phyloP scores from a whole-genome alignment of 371 early-diverging fungal genomes.

The Mortierella sp. region DNA sequence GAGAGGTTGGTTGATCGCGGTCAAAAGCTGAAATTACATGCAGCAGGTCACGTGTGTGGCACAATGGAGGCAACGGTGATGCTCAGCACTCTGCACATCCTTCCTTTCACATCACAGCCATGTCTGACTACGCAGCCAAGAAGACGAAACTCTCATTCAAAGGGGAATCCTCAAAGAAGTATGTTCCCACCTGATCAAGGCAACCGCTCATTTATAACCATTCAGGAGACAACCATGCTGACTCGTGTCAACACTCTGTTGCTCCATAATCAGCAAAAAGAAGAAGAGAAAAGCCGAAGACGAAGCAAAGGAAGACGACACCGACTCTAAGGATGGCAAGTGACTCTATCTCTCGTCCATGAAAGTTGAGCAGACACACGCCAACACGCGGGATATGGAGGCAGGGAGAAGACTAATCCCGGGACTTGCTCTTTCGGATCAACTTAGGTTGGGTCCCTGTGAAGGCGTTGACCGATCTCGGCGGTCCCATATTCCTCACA shows the following conservation, averaged over 20 bases:
- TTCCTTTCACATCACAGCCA: conserved; percentile 8
- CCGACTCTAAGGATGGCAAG: conserved; percentile 56
- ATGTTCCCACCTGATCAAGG: background rate
- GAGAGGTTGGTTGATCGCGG: no score
- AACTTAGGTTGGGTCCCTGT: conserved; percentile 72
- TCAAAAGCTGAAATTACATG: no score
- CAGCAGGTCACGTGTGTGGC: no score
- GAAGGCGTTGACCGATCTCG: conserved; percentile 71
- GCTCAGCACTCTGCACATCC: background rate
- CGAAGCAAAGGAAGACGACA: conserved; percentile 47
- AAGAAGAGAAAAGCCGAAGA: conserved; percentile 69
- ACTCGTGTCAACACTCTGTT: no score
- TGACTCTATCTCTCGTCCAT: background rate
- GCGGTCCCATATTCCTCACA: conserved; percentile 78
- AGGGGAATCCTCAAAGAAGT: conserved; percentile 59
- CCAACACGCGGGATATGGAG: no score
- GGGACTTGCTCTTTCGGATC: background rate
- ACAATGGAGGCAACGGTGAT: no score
- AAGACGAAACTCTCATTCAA: conserved; percentile 66
- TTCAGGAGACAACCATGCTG: background rate
- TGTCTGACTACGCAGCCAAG: conserved; percentile 55
- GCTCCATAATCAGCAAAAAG: conserved; percentile 55
- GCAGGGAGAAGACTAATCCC: background rate
- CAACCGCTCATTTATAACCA: no score
- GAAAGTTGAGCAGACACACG: no score